A percentile compares a stretch with the other conserved stretches of the same genome.
phyloP scores from a whole-genome alignment of 108 stramenopile genomes.

The Cylindrotheca fusiformis region DNA sequence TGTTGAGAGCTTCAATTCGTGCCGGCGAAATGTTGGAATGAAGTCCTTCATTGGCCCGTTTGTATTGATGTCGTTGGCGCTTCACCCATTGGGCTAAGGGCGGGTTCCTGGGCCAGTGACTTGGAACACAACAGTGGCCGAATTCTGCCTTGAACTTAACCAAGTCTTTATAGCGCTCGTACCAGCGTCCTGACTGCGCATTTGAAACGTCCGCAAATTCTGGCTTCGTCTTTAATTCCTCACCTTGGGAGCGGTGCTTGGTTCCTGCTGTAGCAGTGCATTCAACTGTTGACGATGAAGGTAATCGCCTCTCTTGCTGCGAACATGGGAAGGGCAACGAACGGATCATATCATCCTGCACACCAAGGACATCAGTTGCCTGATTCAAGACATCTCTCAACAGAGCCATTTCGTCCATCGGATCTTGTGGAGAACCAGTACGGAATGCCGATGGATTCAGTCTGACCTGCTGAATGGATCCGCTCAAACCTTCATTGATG shows the following conservation, averaged over 20 bases:
- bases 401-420: not conserved
- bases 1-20: slow-evolving; percentile 38
- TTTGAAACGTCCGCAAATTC: not conserved
- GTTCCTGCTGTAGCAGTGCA: not conserved
- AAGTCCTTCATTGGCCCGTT: slow-evolving; percentile 21
- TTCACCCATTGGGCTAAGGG: slow-evolving; percentile 37
- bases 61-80: slow-evolving; percentile 24
- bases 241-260: too few species aligned
- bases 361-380: not conserved
- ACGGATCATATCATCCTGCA: not conserved
- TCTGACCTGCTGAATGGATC: too few species aligned
- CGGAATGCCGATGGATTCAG: not conserved
- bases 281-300: not conserved
- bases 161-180: slow-evolving; percentile 22
- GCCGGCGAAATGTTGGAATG: slow-evolving; percentile 39
- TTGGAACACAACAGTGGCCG: slow-evolving; percentile 34
- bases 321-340: not conserved
- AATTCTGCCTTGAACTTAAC: slow-evolving; percentile 14
- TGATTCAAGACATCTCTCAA: not conserved
- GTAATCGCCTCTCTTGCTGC: not conserved
- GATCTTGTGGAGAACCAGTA: not conserved
- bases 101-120: slow-evolving; percentile 16
- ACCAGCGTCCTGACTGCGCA: slow-evolving; percentile 7
- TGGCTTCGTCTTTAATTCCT: not conserved
- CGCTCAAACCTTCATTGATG: slow-evolving; percentile 1